Percentiles rank a stretch among this genome's conserved stretches.
Evolutionary conservation across 1,139 yeast genomes (phyloP).

Genomic region (Candida anutae): DNA sequence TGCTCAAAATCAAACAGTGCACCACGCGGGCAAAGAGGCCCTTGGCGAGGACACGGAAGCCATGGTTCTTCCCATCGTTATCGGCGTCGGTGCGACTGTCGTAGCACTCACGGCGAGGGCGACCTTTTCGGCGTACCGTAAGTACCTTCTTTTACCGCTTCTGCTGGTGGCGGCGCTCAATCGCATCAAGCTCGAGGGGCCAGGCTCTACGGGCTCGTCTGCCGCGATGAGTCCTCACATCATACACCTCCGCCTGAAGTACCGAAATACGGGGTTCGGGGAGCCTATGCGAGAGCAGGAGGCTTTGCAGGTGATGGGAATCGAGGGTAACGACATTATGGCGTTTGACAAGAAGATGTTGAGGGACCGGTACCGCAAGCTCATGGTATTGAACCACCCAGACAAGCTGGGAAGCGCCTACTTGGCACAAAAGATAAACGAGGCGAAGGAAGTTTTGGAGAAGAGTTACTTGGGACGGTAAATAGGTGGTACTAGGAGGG

Average conservation of each 20-base stretch:
- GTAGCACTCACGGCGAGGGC: constrained; percentile 48
- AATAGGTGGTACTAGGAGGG: too few relatives aligned
- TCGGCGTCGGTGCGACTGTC: constrained; percentile 51
- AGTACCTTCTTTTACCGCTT: constrained; percentile 40
- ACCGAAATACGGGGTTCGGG: constrained; percentile 43
- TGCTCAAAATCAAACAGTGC: too few relatives aligned
- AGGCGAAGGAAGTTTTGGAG: constrained; percentile 62
- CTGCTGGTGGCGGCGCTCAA: constrained; percentile 52
- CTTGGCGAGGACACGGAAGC: too few relatives aligned
- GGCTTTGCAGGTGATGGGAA: constrained; percentile 49
- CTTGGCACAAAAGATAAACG: constrained; percentile 65
- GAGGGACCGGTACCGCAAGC: constrained; percentile 48
- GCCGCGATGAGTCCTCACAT: constrained; percentile 11
- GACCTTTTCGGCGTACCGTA: constrained; percentile 35
- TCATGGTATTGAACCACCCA: constrained; percentile 68
- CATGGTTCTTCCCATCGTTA: constrained; percentile 46
- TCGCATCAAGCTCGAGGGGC: constrained; percentile 22
- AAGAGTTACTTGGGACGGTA: constrained; percentile 33
- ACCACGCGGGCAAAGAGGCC: too few relatives aligned
- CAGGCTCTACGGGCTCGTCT: constrained; percentile 2
- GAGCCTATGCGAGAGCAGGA: constrained; percentile 53
- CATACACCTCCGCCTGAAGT: constrained; percentile 19
- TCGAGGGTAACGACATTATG: constrained; percentile 44
- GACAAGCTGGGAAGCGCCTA: constrained; percentile 71
- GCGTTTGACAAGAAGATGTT: constrained; percentile 37